Evolutionary conservation across 177 flowering plant genomes (phyloP).

Genomic region (Vitis hybrid): DNA sequence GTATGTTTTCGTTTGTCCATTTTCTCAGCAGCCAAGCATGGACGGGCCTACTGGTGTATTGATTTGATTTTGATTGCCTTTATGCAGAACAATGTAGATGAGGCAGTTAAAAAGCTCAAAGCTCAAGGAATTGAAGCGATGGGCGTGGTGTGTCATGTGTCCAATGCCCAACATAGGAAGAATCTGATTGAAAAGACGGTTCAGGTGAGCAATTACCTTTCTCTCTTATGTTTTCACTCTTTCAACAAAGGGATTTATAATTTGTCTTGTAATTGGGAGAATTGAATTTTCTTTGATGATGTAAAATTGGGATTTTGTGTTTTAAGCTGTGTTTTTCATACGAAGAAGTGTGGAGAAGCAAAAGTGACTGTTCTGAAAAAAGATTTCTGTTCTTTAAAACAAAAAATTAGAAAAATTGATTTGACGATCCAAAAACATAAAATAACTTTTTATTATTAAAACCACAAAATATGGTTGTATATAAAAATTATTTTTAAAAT

Average conservation of each 20-base stretch:
- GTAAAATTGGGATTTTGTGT: neutral
- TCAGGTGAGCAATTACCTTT: constrained; percentile 43
- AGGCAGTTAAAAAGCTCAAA: constrained; percentile 75
- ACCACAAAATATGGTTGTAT: no score
- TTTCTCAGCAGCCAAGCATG: neutral
- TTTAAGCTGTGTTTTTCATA: neutral
- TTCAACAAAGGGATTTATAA: no score
- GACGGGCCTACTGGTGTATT: neutral
- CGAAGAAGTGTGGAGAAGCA: no score
- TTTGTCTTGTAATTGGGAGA: no score
- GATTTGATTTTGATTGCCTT: constrained; percentile 1
- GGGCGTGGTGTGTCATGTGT: constrained; percentile 91
- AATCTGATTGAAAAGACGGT: constrained; percentile 67
- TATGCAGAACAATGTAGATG: constrained; percentile 84
- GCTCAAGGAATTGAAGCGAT: constrained; percentile 63
- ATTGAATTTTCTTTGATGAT: no score
- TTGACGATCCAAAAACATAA: no score
- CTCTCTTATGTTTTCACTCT: no score
- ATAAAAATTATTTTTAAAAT: no score
- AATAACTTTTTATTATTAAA: no score
- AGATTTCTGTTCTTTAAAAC: no score
- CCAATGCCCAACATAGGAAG: constrained; percentile 83
- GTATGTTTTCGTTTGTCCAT: neutral
- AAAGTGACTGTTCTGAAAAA: no score
- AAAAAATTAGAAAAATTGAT: no score